A percentile compares a stretch with the other conserved stretches of the same genome.
Evolutionary conservation across 305 asterid genomes (phyloP).

Genomic region (Rubia peregrina): DNA sequence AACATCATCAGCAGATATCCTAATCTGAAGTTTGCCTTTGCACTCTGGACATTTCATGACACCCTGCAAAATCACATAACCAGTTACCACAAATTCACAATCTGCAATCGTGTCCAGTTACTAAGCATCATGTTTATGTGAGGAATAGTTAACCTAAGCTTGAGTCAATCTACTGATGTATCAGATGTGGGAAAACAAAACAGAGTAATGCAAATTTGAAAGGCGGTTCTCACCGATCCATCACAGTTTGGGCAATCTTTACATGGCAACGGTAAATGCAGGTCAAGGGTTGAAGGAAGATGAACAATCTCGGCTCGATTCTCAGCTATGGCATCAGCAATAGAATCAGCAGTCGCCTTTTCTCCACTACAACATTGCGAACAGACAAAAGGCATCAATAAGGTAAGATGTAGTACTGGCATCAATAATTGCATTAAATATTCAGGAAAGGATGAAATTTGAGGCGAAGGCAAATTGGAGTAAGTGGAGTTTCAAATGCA

Average conservation of each 20-base stretch:
- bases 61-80: constrained; percentile 57
- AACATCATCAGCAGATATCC: constrained; percentile 96
- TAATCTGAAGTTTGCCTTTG: constrained; percentile 64
- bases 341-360: constrained; percentile 84
- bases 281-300: constrained; percentile 77
- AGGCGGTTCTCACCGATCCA: constrained; percentile 67
- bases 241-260: constrained; percentile 87
- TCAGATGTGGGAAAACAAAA: neutral
- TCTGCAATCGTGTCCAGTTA: too few relatives aligned
- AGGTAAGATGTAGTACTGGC: constrained; percentile 3
- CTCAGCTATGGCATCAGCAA: constrained; percentile 82
- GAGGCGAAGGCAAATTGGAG: neutral
- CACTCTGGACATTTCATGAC: constrained; percentile 98
- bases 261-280: constrained; percentile 65
- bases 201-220: constrained; percentile 11
- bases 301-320: constrained; percentile 93
- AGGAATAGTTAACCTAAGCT: neutral
- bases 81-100: constrained; percentile 9
- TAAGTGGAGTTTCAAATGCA: neutral
- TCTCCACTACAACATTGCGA: constrained; percentile 60
- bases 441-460: neutral
- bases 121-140: neutral
- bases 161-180: neutral
- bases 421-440: neutral
- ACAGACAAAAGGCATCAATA: neutral